A percentile compares a stretch with the other conserved stretches of the same genome.
These are phyloP conservation scores for Talaromyces nanjingensis DNA, from an alignment of 495 filamentous ascomycete genomes.

Conservation along the genomic window DNA sequence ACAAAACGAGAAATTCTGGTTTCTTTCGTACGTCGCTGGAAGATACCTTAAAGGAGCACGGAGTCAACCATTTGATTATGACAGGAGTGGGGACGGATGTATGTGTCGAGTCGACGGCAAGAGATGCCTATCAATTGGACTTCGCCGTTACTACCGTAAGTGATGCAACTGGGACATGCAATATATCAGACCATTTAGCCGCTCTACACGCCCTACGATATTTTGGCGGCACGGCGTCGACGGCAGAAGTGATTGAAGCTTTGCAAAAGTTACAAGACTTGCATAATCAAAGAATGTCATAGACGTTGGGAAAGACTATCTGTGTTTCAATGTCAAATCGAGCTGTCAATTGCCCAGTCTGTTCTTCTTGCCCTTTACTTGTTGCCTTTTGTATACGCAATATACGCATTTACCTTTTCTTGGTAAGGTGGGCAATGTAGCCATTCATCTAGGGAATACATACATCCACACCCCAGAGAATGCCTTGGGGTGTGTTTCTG, in stretches of 20 bases:
- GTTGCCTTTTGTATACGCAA: too few relatives aligned
- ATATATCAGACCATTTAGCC: conserved; percentile 7
- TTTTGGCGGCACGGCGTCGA: conserved; percentile 8
- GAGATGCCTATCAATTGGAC: conserved; percentile 16
- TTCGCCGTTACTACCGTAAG: conserved; percentile 16
- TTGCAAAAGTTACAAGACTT: conserved; percentile 8
- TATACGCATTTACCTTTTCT: too few relatives aligned
- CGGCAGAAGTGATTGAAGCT: conserved; percentile 8
- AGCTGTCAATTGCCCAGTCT: conserved; percentile 1
- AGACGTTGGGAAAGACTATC: conserved; percentile 1
- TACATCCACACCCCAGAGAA: too few relatives aligned
- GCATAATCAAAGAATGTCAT: conserved; percentile 4
- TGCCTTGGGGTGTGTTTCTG: too few relatives aligned
- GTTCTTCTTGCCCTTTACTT: background rate
- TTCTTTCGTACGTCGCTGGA: conserved; percentile 16
- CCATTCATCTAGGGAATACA: too few relatives aligned
- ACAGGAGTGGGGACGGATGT: conserved; percentile 20
- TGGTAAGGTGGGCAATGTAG: too few relatives aligned
- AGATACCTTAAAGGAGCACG: conserved; percentile 13
- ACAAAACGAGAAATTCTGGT: conserved; percentile 19
- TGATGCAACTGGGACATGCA: conserved; percentile 16
- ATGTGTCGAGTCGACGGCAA: conserved; percentile 20
- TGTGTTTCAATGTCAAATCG: background rate
- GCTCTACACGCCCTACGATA: conserved; percentile 7
- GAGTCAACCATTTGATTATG: conserved; percentile 17